phyloP scores from a whole-genome alignment of 345 rosid species.

The Sisymbrium altissimum region DNA sequence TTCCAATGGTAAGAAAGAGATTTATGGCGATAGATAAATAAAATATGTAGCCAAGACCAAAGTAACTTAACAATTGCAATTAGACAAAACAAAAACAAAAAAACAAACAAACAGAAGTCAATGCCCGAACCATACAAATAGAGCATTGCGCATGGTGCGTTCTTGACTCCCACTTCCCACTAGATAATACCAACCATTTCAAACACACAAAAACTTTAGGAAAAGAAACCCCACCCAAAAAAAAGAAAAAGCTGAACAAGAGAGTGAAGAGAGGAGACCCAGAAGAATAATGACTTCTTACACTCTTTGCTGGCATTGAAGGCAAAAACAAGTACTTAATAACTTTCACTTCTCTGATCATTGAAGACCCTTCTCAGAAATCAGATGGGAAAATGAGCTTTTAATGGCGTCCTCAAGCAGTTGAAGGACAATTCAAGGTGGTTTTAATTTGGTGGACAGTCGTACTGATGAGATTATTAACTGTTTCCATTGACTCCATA shows the following conservation, averaged over 20 bases:
- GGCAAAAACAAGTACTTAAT: conserved; percentile 9
- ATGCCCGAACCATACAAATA: conserved; percentile 89
- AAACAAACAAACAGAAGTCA: conserved; percentile 61
- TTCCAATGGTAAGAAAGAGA: neutral
- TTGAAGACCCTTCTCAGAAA: conserved; percentile 29
- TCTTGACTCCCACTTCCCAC: conserved; percentile 75
- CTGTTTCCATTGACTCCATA: conserved; percentile 88
- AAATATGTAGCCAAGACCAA: neutral
- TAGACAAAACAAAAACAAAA: neutral
- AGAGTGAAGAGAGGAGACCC: conserved; percentile 5
- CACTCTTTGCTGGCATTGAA: conserved; percentile 21
- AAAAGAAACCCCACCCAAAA: neutral
- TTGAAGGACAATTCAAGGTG: conserved; percentile 73
- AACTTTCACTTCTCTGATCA: conserved; percentile 23
- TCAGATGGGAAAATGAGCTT: conserved; percentile 25
- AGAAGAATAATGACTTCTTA: conserved; percentile 27
- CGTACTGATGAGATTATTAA: conserved; percentile 77
- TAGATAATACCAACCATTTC: conserved; percentile 20
- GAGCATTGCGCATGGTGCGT: conserved; percentile 66
- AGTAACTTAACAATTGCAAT: neutral
- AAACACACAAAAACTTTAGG: neutral
- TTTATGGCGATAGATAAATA: neutral
- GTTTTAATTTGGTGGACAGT: conserved; percentile 96
- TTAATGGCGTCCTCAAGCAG: conserved; percentile 29
- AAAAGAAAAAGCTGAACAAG: conserved; percentile 17